These are phyloP conservation scores for Colletotrichum sp. DNA, from an alignment of 2,329 filamentous ascomycete species.

Conservation along the genomic window DNA sequence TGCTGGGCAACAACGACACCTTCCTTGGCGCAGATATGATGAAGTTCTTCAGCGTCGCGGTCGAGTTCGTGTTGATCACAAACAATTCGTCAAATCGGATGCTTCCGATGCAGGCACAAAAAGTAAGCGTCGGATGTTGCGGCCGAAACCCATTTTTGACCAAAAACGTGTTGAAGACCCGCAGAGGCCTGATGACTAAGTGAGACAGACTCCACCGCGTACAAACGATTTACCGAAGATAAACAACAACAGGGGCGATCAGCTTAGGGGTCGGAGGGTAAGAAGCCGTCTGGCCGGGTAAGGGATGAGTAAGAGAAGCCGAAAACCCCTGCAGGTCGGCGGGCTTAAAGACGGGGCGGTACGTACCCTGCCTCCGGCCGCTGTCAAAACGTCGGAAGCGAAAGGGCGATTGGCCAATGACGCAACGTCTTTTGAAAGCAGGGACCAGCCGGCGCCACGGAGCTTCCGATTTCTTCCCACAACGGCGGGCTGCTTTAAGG, in stretches of 20 bases:
- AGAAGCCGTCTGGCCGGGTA: slow-evolving; percentile 1
- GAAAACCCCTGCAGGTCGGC: slow-evolving; percentile 3
- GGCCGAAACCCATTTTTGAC: neutral
- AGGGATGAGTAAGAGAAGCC: slow-evolving; percentile 6
- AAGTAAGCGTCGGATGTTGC: neutral
- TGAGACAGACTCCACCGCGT: neutral
- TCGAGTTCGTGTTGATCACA: neutral
- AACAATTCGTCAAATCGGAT: neutral
- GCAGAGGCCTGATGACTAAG: neutral
- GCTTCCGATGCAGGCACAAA: neutral
- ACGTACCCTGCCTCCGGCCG: neutral
- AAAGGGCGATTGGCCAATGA: slow-evolving; percentile 6
- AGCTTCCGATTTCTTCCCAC: slow-evolving; percentile 19
- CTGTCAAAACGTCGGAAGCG: neutral
- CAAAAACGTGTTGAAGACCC: neutral
- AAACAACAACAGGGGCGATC: neutral
- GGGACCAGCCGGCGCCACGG: neutral
- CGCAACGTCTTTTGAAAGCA: neutral
- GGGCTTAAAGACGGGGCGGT: neutral
- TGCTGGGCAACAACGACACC: neutral
- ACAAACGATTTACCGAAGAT: neutral
- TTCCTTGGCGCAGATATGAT: neutral
- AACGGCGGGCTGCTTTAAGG: slow-evolving; percentile 2
- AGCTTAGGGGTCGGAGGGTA: neutral
- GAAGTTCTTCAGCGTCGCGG: neutral